Conservation (phyloP, 2,329 filamentous ascomycete species). For the Trichoderma endophyticum region DNA sequence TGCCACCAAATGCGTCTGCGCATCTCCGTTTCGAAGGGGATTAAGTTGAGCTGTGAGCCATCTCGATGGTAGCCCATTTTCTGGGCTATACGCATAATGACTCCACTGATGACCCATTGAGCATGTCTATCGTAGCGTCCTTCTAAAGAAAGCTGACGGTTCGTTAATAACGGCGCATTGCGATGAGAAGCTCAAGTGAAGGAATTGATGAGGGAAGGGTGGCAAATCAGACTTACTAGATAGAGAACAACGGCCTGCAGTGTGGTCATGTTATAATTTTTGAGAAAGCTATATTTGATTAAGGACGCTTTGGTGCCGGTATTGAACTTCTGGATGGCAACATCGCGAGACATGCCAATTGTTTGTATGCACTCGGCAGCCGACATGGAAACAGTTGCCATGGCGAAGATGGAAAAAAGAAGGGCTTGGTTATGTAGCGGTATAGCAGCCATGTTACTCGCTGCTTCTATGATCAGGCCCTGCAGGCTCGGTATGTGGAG, state of each 20-base stretch:
- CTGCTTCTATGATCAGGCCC: slow-evolving; percentile 61
- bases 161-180: slow-evolving; percentile 17
- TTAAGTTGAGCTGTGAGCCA: slow-evolving; percentile 52
- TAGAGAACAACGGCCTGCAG: slow-evolving; percentile 59
- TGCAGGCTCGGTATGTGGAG: slow-evolving; percentile 71
- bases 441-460: slow-evolving; percentile 52
- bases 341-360: slow-evolving; percentile 48
- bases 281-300: slow-evolving; percentile 54
- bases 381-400: slow-evolving; percentile 54
- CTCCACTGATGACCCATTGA: slow-evolving; percentile 59
- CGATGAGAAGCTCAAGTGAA: neutral
- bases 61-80: slow-evolving; percentile 66
- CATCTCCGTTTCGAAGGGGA: slow-evolving; percentile 65
- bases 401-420: slow-evolving; percentile 63
- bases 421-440: slow-evolving; percentile 59
- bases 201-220: neutral
- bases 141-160: slow-evolving; percentile 49
- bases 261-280: slow-evolving; percentile 54
- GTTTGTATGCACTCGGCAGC: slow-evolving; percentile 54
- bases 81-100: slow-evolving; percentile 61
- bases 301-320: slow-evolving; percentile 50
- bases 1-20: slow-evolving; percentile 67
- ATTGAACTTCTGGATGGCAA: slow-evolving; percentile 51
- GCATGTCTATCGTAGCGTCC: slow-evolving; percentile 58
- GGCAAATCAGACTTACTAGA: slow-evolving; percentile 39